Base-by-base conservation (phyloP, 169 alveolate species). In the Eimeria zaria region DNA sequence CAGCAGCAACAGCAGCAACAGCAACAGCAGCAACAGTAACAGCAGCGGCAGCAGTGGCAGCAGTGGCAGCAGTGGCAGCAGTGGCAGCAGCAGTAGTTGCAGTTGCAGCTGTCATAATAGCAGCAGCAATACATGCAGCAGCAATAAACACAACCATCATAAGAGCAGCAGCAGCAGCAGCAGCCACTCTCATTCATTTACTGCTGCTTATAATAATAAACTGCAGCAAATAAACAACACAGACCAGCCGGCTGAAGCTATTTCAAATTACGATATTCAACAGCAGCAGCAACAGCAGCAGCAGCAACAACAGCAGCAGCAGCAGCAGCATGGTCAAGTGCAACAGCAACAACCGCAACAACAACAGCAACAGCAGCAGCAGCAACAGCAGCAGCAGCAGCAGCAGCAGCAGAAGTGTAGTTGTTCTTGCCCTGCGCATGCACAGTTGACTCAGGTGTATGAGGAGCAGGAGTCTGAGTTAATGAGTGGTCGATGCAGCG, bases 1-100 rank as follows among this genome's bases (percentile, higher is more conserved):
- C 55, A 84, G 78, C 74, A 27, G 74, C 41, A 7, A 39, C 73
- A 44, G 92, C 73, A 55, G 44, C 46, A 2, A 33, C 60, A 46
- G 76, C 51, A 33, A 4, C 92, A 1, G 36, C 55, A 71, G 55
- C 24, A 55, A 84, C 27, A 1, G 41, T 33, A 46, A 33, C 64
- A 44, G 8, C 89, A 4, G 20, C 36, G 20, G 36, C 58, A 51
- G 58, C 58, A 51, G 58, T 8, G 12, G 58, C 58, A 51, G 58
- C 73, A 14, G 83, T n/a, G 20, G 73, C 73, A 62, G 73, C 73
- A 62, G 73, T n/a, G 20, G 73, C 73, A 62, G 73, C 73, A 62
- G 73, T 6, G 8, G 83, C 46, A 71, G 83, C 83, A 71, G 83
- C 83, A 71, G 83, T 48, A 71, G 83, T n/a, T n/a, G n/a, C n/a